These are phyloP conservation scores for Talaromyces trachyspermus DNA, from an alignment of 495 filamentous ascomycete species.

Conservation along the genomic window DNA sequence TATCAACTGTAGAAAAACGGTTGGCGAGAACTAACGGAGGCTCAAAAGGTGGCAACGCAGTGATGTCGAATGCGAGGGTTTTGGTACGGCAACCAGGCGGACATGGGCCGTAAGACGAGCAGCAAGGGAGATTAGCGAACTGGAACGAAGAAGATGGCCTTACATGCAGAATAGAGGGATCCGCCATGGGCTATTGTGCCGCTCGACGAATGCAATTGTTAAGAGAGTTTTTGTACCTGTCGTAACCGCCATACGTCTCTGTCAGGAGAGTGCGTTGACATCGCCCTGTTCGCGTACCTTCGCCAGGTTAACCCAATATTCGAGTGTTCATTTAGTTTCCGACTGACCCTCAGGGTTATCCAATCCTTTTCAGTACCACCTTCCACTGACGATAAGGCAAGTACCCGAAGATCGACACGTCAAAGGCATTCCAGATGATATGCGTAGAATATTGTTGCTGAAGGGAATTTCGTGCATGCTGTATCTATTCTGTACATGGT, in stretches of 20 bases:
- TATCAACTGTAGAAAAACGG: constrained; percentile 55
- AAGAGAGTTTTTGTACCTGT: constrained; percentile 49
- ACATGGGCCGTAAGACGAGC: constrained; percentile 28
- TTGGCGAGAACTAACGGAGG: constrained; percentile 51
- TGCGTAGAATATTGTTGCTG: too few relatives aligned
- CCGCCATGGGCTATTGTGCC: constrained; percentile 52
- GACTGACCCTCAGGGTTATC: constrained; percentile 51
- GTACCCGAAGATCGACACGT: constrained; percentile 54
- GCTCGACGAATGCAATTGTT: constrained; percentile 43
- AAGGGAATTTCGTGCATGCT: too few relatives aligned
- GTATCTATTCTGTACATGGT: too few relatives aligned
- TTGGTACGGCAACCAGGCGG: constrained; percentile 43
- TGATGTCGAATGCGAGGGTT: constrained; percentile 39
- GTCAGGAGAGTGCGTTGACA: constrained; percentile 53
- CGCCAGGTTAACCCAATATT: constrained; percentile 54
- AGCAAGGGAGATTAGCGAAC: background rate
- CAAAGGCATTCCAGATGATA: constrained; percentile 59
- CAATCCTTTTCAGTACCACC: constrained; percentile 29
- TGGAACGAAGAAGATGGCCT: background rate
- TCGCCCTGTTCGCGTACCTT: constrained; percentile 51
- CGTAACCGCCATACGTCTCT: constrained; percentile 51
- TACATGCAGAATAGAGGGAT: constrained; percentile 44
- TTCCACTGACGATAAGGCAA: constrained; percentile 58
- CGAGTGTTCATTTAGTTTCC: constrained; percentile 45
- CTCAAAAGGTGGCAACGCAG: constrained; percentile 49